Percentiles rank a stretch among this genome's conserved stretches.
These are phyloP conservation scores for Pascua sp. DNA, from an alignment of 1,284 basidiomycete genomes.

Conservation along the genomic window DNA sequence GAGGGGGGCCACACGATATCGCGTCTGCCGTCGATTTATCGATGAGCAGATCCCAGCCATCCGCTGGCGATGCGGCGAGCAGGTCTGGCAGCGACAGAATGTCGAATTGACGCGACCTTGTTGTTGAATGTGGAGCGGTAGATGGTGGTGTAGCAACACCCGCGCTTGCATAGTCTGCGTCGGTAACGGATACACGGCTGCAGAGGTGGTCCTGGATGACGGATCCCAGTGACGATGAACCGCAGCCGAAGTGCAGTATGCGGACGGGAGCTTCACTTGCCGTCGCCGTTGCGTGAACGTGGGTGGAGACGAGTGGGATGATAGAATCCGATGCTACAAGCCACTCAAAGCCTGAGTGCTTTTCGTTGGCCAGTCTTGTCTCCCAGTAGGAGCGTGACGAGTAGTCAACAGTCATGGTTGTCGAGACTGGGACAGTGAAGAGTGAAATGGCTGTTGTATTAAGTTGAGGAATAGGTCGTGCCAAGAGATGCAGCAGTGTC, in stretches of 20 bases:
- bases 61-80: neutral
- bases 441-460: no score
- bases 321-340: conserved; percentile 23
- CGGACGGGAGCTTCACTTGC: neutral
- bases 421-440: no score
- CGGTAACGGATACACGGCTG: conserved; percentile 20
- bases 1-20: conserved; percentile 36
- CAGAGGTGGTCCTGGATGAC: conserved; percentile 15
- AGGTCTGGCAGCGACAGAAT: conserved; percentile 3
- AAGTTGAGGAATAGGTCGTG: no score
- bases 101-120: neutral
- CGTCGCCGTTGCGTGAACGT: neutral
- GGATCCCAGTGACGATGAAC: conserved; percentile 31
- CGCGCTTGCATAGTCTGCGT: conserved; percentile 33
- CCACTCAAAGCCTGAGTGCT: conserved; percentile 36
- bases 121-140: no score
- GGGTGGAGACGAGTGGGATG: conserved; percentile 21
- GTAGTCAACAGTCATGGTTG: conserved; percentile 29
- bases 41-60: conserved; percentile 34
- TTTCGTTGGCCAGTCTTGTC: conserved; percentile 28
- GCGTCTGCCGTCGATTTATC: conserved; percentile 48
- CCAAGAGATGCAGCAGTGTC: no score
- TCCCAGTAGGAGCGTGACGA: conserved; percentile 40
- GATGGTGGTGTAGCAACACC: neutral
- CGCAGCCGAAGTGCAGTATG: conserved; percentile 42